These are phyloP conservation scores for Canariomyces notabilis DNA, from an alignment of 2,329 filamentous ascomycete species.

Conservation along the genomic window DNA sequence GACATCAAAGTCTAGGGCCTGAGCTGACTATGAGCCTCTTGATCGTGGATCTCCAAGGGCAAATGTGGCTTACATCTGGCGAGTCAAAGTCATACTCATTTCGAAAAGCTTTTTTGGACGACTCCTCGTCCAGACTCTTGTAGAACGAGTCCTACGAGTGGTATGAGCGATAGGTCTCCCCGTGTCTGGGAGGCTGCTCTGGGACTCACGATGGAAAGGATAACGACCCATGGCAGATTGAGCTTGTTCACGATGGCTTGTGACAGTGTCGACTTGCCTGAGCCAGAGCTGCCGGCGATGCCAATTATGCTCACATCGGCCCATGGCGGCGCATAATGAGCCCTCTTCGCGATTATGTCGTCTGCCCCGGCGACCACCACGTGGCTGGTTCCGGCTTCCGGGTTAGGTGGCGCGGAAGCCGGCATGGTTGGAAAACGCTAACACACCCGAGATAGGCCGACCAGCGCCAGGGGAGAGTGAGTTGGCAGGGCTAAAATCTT, in stretches of 20 bases:
- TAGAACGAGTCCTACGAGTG: constrained; percentile 83
- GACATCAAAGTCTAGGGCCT: constrained; percentile 89
- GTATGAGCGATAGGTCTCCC: background rate
- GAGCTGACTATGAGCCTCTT: constrained; percentile 10
- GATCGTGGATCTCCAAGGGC: background rate
- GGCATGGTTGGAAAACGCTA: constrained; percentile 9
- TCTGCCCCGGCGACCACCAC: constrained; percentile 20
- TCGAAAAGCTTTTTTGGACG: constrained; percentile 73
- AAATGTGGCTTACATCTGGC: constrained; percentile 53
- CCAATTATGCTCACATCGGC: constrained; percentile 94
- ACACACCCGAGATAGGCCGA: background rate
- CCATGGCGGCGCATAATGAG: constrained; percentile 91
- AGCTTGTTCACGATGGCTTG: constrained; percentile 85
- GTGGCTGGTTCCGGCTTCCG: constrained; percentile 5
- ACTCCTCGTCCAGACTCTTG: constrained; percentile 75
- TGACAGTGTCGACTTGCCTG: constrained; percentile 88
- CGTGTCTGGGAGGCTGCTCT: background rate
- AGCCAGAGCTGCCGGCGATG: constrained; percentile 91
- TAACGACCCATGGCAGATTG: constrained; percentile 95
- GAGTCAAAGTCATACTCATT: constrained; percentile 97
- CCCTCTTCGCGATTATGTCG: constrained; percentile 50
- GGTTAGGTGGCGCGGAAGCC: constrained; percentile 3
- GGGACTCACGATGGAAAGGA: constrained; percentile 78
- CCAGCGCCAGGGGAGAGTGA: background rate
- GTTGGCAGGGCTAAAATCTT: background rate